Base-by-base conservation (phyloP, 1,139 yeast species). In the Debaryomyces sp. region DNA sequence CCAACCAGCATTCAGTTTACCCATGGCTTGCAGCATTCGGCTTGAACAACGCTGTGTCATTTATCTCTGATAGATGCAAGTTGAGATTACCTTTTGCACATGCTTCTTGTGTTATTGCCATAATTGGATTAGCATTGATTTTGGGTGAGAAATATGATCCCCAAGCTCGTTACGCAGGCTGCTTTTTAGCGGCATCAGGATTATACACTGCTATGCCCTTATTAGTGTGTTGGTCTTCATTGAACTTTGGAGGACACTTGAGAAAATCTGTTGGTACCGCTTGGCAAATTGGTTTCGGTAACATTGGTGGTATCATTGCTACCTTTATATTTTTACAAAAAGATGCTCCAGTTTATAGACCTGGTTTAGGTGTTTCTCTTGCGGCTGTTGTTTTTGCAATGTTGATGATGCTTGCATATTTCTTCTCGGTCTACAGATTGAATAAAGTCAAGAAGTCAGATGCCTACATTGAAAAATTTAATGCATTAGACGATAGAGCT, bases 261-360 rank as follows among this genome's bases (percentile, higher is more conserved):
- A 75, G 92, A 63, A 84, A 85, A 56, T 75, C 87, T 30, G 85
- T 86, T 17, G 89, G 89, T 46, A 81, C 90, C 15, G 90, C 89
- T 1, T 84, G 85, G 77, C 88, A 85, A 60, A 80, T 88, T 56
- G 95, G 94, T 1, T 86, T 87, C 62, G 95, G 94, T 54, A 87
- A 88, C 67, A 84, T 86, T 61, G 95, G 95, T 53, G 95, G 94
- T 60, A 87, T 87, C 60, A 80, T 87, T 53, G 74, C 92, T 10
- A 82, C 91, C 2, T 86, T 77, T 59, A 70, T 84, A 24, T 86
- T 82, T 70, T 71, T 83, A 45, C 59, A 76, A 33, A 64, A 67
- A 42, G 89, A 84, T 54, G 79, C 87, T 30, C 90, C 90, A 17
- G 70, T 65, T 27, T 86, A 80, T 66, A 71, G 60, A 30, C 81